These are phyloP conservation scores for Starmerella vaccinii DNA, from an alignment of 805 yeast genomes.

Conservation along the genomic window DNA sequence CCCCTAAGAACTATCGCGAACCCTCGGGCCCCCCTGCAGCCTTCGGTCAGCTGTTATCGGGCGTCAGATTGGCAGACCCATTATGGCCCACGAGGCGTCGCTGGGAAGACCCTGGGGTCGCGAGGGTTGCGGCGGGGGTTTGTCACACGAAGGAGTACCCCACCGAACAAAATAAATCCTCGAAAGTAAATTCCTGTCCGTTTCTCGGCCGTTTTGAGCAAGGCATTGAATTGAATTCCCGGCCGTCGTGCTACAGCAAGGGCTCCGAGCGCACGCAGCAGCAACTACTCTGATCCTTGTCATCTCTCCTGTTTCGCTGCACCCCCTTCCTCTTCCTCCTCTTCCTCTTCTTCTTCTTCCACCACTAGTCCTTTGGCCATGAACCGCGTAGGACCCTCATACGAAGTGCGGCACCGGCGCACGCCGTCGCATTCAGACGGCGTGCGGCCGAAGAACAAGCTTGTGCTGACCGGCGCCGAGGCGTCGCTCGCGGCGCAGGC, in stretches of 20 bases:
- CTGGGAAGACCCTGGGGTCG: background rate
- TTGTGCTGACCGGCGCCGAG: background rate
- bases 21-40: background rate
- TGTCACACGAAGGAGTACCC: background rate
- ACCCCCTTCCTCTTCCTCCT: too few species aligned
- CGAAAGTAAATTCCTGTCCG: background rate
- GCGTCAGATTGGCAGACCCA: background rate
- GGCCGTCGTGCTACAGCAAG: too few species aligned
- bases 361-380: background rate
- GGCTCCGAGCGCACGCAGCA: too few species aligned
- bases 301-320: too few species aligned
- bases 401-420: constrained; percentile 6
- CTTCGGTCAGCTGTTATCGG: constrained; percentile 4
- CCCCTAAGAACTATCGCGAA: background rate
- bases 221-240: background rate
- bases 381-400: constrained; percentile 1
- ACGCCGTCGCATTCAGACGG: background rate
- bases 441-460: background rate
- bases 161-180: constrained; percentile 2
- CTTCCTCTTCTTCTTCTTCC: background rate
- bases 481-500: background rate
- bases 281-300: too few species aligned
- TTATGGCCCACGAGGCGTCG: background rate
- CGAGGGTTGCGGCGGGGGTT: constrained; percentile 1
- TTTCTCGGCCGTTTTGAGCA: background rate